Evolutionary conservation across 495 filamentous ascomycete species (phyloP), one percentile per base, ranked within the genome.

Genomic region (Aspergillus biplanus): DNA sequence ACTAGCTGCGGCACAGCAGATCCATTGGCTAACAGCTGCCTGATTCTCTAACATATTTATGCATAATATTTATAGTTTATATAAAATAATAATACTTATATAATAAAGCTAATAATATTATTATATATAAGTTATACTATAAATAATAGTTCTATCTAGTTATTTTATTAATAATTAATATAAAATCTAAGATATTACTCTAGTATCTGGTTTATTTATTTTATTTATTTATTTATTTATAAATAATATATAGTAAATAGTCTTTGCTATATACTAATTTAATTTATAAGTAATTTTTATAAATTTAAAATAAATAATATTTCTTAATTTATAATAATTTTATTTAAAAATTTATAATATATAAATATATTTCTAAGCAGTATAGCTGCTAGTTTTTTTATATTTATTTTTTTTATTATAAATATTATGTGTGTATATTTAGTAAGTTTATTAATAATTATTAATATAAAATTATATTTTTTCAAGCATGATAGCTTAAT

Each of bases 271-370:
- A n/a, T n/a, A n/a, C n/a, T n/a, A n/a, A n/a, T n/a, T n/a, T n/a
- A n/a, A n/a, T n/a, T n/a, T n/a, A n/a, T n/a, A n/a, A n/a, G 16
- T 48, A 48, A 18, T n/a, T 48, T 48, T 48, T 48, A 48, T 8
- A n/a, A 6, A 48, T 48, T 48, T n/a, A 7, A 8, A n/a, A 48
- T 48, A 48, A n/a, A 39, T 39, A 39, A 39, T 39, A 39, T 39
- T 48, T 48, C 18, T 48, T 18, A 15, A 48, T 13, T 48, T 15
- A 48, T 39, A 39, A 39, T 39, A n/a, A 6, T 39, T 39, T 39
- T 39, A 39, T 6, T 6, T 6, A 39, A 39, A 39, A 12, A 39
- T 39, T 39, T 39, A 6, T 39, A 39, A 39, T 39, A 6, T 39
- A 6, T 39, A 39, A 12, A 12, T 39, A n/a, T n/a, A n/a, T n/a